These are phyloP conservation scores for Aspergillus persii DNA, from an alignment of 2,329 filamentous ascomycete genomes.

Conservation along the genomic window DNA sequence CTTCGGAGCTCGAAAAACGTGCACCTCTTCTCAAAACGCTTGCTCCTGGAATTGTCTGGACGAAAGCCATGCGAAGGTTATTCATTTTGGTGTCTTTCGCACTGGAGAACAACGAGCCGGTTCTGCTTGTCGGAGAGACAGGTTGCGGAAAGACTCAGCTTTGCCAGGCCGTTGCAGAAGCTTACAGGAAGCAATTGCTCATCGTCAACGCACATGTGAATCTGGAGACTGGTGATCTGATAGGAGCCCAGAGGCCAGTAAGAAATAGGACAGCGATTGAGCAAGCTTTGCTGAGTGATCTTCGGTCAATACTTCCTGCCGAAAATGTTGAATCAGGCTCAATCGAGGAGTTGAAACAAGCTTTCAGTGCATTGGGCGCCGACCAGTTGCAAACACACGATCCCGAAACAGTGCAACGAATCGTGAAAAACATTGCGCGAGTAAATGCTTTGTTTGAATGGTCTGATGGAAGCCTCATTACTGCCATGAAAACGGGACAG, in stretches of 20 bases:
- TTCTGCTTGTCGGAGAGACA: constrained; percentile 92
- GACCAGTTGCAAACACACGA: constrained; percentile 50
- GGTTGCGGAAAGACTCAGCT: constrained; percentile 98
- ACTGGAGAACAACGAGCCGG: constrained; percentile 85
- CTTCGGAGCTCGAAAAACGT: constrained; percentile 57
- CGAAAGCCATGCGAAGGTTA: constrained; percentile 84
- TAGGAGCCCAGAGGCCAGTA: constrained; percentile 89
- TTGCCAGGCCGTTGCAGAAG: constrained; percentile 85
- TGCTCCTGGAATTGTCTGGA: constrained; percentile 75
- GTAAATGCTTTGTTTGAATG: constrained; percentile 91
- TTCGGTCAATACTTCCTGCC: constrained; percentile 49
- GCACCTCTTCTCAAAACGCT: constrained; percentile 41
- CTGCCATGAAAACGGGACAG: constrained; percentile 85
- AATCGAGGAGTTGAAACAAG: constrained; percentile 57
- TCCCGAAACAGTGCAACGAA: constrained; percentile 42
- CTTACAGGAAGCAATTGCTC: constrained; percentile 70
- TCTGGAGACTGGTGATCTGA: constrained; percentile 93
- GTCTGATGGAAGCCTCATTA: constrained; percentile 88
- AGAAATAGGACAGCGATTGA: constrained; percentile 76
- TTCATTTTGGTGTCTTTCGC: constrained; percentile 88
- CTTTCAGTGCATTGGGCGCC: constrained; percentile 56
- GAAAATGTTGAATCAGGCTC: constrained; percentile 33
- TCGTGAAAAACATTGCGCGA: constrained; percentile 55
- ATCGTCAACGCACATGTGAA: constrained; percentile 98
- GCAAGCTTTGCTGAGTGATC: constrained; percentile 61